Evolutionary conservation across 2,329 filamentous ascomycete species (phyloP).

Genomic region (Blastomyces gilchristii): DNA sequence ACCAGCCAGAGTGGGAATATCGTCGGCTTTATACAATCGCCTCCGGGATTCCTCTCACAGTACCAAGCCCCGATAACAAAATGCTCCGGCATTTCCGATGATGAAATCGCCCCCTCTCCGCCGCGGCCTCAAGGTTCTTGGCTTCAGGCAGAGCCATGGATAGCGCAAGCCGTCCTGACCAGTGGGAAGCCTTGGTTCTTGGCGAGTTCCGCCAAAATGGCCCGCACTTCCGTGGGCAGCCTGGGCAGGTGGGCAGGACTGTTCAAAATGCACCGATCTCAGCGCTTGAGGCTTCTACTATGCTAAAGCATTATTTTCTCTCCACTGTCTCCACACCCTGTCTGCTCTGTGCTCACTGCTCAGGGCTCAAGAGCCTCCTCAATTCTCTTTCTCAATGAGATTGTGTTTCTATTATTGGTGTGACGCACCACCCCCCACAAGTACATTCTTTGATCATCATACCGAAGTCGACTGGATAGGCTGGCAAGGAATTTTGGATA

Average conservation of each 20-base stretch:
- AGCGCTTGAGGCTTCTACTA: not conserved
- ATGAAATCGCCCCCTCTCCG: not conserved
- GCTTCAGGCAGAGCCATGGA: not conserved
- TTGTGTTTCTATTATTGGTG: not conserved
- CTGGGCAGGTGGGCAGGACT: not conserved
- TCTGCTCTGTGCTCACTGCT: too few relatives aligned
- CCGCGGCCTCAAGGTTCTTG: not conserved
- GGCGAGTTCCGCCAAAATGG: not conserved
- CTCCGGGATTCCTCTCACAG: not conserved
- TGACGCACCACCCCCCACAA: not conserved
- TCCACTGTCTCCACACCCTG: not conserved
- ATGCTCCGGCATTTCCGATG: not conserved
- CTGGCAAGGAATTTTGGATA: not conserved
- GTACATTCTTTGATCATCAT: not conserved
- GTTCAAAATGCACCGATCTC: not conserved
- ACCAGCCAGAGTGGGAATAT: not conserved
- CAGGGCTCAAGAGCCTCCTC: not conserved
- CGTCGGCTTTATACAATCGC: slow-evolving; percentile 1
- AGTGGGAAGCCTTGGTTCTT: slow-evolving; percentile 1
- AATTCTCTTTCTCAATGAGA: not conserved
- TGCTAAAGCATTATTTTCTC: not conserved
- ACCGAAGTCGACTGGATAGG: not conserved
- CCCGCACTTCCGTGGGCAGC: not conserved
- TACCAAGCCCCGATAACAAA: not conserved
- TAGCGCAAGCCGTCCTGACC: not conserved